Conservation (phyloP, 2,329 filamentous ascomycete species). For the Plectosphaerella sp. region DNA sequence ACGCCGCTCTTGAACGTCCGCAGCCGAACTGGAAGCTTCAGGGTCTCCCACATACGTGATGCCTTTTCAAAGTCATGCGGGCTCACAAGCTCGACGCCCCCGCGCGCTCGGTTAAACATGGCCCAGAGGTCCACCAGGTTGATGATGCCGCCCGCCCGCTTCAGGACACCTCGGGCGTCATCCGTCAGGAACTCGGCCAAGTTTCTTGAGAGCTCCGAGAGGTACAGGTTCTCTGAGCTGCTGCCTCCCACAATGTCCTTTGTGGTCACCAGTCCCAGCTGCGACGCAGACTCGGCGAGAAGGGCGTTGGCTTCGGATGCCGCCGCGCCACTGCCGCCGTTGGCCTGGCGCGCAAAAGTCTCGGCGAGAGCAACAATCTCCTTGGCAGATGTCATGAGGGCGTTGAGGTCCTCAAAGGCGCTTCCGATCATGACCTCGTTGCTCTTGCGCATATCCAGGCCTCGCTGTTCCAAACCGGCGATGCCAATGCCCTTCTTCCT, state of each 20-base stretch:
- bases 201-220: slow-evolving; percentile 81
- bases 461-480: slow-evolving; percentile 83
- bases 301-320: slow-evolving; percentile 69
- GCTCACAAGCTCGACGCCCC: slow-evolving; percentile 90
- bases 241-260: slow-evolving; percentile 83
- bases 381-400: slow-evolving; percentile 95
- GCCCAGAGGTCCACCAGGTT: slow-evolving; percentile 90
- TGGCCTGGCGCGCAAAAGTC: slow-evolving; percentile 68
- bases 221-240: slow-evolving; percentile 75
- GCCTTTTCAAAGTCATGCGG: slow-evolving; percentile 90
- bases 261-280: slow-evolving; percentile 85
- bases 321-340: slow-evolving; percentile 52
- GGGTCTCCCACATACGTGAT: slow-evolving; percentile 78
- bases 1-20: slow-evolving; percentile 89
- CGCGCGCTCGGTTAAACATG: slow-evolving; percentile 87
- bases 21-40: slow-evolving; percentile 80
- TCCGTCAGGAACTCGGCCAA: slow-evolving; percentile 87
- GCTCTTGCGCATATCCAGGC: slow-evolving; percentile 80
- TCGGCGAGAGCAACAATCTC: slow-evolving; percentile 93
- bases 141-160: slow-evolving; percentile 80
- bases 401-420: slow-evolving; percentile 93
- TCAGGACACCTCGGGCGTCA: slow-evolving; percentile 72
- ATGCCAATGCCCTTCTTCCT: slow-evolving; percentile 72
- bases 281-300: slow-evolving; percentile 75
- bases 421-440: slow-evolving; percentile 90